Conservation (phyloP, 2,329 filamentous ascomycete genomes). For the Penicillium digitatum region DNA sequence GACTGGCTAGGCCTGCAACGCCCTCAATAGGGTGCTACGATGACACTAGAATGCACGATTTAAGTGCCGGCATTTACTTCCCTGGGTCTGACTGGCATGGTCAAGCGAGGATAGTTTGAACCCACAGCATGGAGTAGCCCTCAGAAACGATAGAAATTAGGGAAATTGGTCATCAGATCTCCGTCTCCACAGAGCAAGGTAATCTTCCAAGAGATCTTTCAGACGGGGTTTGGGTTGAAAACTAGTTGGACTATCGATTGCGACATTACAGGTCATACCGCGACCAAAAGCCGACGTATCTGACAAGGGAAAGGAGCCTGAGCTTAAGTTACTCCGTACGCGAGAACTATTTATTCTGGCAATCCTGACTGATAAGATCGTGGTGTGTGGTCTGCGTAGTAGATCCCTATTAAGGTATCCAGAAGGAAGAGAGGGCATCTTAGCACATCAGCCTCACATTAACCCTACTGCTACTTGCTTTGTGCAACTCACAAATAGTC, state of each 20-base stretch:
- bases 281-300: not conserved
- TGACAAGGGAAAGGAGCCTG: not conserved
- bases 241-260: not conserved
- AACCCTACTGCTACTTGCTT: not conserved
- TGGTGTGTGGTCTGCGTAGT: not conserved
- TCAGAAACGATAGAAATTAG: not conserved
- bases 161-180: not conserved
- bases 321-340: not conserved
- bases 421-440: not conserved
- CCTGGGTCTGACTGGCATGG: not conserved
- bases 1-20: not conserved
- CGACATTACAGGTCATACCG: not conserved
- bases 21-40: not conserved
- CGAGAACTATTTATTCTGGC: not conserved
- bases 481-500: not conserved
- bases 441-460: not conserved
- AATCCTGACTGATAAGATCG: not conserved
- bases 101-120: not conserved
- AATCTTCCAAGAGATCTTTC: not conserved
- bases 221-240: not conserved
- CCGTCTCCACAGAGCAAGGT: not conserved
- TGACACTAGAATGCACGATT: not conserved
- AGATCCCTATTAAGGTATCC: not conserved
- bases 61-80: not conserved
- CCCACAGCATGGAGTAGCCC: no score